Percentiles rank a stretch among this genome's conserved stretches.
phyloP scores from a whole-genome alignment of 768 basidiomycete species.

The Russula emetica region DNA sequence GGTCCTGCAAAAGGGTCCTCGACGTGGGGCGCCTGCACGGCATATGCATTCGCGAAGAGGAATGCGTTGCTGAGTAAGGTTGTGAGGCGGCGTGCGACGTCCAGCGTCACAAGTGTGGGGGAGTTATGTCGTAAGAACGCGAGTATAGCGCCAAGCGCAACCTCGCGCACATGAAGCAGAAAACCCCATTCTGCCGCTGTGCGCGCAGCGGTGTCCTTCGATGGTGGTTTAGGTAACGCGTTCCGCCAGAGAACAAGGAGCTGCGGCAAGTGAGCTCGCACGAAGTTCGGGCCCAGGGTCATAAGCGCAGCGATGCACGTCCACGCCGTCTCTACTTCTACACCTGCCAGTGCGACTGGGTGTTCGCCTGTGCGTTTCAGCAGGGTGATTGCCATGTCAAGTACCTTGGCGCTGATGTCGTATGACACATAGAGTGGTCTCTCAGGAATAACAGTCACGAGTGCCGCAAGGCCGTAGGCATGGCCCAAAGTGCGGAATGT shows the following conservation, averaged over 20 bases:
- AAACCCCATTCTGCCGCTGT: slow-evolving; percentile 84
- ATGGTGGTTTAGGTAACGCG: slow-evolving; percentile 90
- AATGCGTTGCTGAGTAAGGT: slow-evolving; percentile 85
- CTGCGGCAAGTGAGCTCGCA: slow-evolving; percentile 89
- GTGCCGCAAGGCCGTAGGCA: slow-evolving; percentile 82
- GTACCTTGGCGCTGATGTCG: slow-evolving; percentile 84
- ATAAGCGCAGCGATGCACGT: slow-evolving; percentile 85
- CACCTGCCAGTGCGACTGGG: slow-evolving; percentile 71
- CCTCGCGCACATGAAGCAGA: slow-evolving; percentile 84
- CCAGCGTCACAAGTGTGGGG: slow-evolving; percentile 73
- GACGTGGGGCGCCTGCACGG: slow-evolving; percentile 50
- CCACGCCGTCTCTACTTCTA: slow-evolving; percentile 95
- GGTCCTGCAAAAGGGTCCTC: slow-evolving; percentile 52
- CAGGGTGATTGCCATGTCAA: slow-evolving; percentile 86
- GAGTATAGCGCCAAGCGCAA: slow-evolving; percentile 82
- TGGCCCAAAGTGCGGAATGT: slow-evolving; percentile 74
- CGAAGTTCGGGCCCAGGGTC: slow-evolving; percentile 90
- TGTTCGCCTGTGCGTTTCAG: slow-evolving; percentile 91
- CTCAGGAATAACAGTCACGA: slow-evolving; percentile 81
- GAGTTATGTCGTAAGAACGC: slow-evolving; percentile 83
- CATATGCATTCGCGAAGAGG: slow-evolving; percentile 82
- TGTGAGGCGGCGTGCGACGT: slow-evolving; percentile 84
- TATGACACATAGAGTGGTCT: slow-evolving; percentile 92
- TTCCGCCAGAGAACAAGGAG: slow-evolving; percentile 96
- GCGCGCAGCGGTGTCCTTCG: slow-evolving; percentile 74